These are phyloP conservation scores for Candida patagonica DNA, from an alignment of 805 yeast genomes.

Conservation along the genomic window DNA sequence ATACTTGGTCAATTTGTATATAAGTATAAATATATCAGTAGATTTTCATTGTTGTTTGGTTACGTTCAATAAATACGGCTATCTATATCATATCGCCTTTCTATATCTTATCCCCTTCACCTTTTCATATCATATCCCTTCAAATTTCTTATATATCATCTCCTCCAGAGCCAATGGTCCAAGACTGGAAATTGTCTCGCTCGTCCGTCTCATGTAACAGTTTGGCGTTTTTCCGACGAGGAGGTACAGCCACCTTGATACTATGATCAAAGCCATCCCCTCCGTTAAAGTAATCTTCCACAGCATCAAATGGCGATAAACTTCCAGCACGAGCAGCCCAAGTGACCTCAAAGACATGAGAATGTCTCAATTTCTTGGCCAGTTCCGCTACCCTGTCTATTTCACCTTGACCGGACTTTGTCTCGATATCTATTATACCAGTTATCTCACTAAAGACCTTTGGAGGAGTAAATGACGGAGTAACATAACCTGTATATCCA, in stretches of 20 bases:
- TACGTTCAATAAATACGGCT: too few species aligned
- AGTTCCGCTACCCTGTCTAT: not conserved
- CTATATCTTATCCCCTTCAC: too few species aligned
- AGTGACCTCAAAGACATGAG: conserved; percentile 42
- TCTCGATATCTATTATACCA: conserved; percentile 28
- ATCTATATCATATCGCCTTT: too few species aligned
- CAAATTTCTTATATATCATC: conserved; percentile 1
- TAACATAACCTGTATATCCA: conserved; percentile 37
- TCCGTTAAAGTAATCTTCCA: conserved; percentile 65
- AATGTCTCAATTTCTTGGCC: conserved; percentile 43
- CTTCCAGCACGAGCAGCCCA: conserved; percentile 55
- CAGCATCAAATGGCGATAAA: conserved; percentile 57
- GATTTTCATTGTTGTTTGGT: too few species aligned
- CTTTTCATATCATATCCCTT: too few species aligned
- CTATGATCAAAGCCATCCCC: conserved; percentile 44
- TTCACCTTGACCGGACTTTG: not conserved
- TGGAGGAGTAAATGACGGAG: conserved; percentile 29
- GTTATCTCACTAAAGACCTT: conserved; percentile 44
- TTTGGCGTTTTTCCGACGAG: not conserved
- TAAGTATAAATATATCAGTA: not conserved
- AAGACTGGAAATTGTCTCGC: conserved; percentile 11
- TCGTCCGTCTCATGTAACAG: conserved; percentile 11
- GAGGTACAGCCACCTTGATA: not conserved
- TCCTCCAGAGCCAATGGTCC: conserved; percentile 6
- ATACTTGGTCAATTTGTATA: too few species aligned